Percentiles rank a stretch among this genome's conserved stretches.
Evolutionary conservation across 805 yeast species (phyloP).

Genomic region (Yarrowia bubula): DNA sequence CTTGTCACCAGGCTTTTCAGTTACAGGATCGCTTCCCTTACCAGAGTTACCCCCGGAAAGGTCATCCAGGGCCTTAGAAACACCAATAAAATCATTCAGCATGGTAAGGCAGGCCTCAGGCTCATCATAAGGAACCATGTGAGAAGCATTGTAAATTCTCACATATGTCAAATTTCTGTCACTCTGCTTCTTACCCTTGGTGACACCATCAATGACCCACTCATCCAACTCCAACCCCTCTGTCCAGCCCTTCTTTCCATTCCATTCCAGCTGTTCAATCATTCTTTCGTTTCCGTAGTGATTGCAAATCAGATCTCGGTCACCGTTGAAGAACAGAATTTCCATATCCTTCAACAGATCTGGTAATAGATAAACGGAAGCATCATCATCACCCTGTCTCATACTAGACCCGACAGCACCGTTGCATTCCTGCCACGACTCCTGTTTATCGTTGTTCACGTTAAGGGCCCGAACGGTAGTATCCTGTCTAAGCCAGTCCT

Average conservation of each 20-base stretch:
- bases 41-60: background rate
- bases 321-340: slow-evolving; percentile 79
- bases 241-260: slow-evolving; percentile 44
- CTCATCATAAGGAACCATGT: slow-evolving; percentile 89
- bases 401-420: slow-evolving; percentile 54
- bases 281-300: slow-evolving; percentile 68
- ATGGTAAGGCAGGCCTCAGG: slow-evolving; percentile 69
- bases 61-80: slow-evolving; percentile 28
- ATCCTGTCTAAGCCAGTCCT: slow-evolving; percentile 49
- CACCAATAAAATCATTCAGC: slow-evolving; percentile 48
- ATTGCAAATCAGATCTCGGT: slow-evolving; percentile 86
- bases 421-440: slow-evolving; percentile 78
- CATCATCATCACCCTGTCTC: slow-evolving; percentile 51
- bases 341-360: slow-evolving; percentile 55
- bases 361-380: slow-evolving; percentile 69
- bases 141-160: slow-evolving; percentile 72
- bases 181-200: slow-evolving; percentile 48
- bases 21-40: background rate
- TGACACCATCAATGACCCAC: slow-evolving; percentile 50
- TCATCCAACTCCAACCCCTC: slow-evolving; percentile 35
- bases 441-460: slow-evolving; percentile 40
- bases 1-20: background rate
- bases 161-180: slow-evolving; percentile 77
- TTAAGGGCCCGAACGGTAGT: slow-evolving; percentile 54
- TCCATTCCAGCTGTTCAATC: slow-evolving; percentile 64